phyloP scores from a whole-genome alignment of 164 flowering plant species.

The Dillenia suffruticosa region DNA sequence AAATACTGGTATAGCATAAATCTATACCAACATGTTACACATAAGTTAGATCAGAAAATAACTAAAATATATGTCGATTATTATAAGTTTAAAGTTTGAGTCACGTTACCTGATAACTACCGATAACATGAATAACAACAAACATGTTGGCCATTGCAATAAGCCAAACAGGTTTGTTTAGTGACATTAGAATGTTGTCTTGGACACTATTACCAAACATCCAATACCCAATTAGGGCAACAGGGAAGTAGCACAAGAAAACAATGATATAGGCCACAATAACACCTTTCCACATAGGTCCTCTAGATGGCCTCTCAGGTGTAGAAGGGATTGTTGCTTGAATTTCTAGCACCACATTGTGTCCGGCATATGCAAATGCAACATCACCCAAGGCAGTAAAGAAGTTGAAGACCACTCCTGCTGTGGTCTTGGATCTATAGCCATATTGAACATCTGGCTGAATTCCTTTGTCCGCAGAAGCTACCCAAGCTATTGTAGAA shows the following conservation, averaged over 20 bases:
- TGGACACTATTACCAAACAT: constrained; percentile 46
- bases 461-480: constrained; percentile 36
- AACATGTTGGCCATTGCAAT: constrained; percentile 54
- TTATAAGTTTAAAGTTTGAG: no score
- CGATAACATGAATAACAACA: constrained; percentile 55
- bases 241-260: constrained; percentile 53
- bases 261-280: constrained; percentile 43
- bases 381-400: constrained; percentile 55
- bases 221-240: constrained; percentile 46
- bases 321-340: constrained; percentile 73
- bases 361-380: constrained; percentile 69
- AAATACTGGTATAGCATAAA: constrained; percentile 62
- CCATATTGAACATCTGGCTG: constrained; percentile 34
- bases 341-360: constrained; percentile 70
- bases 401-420: constrained; percentile 38
- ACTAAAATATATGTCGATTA: no score
- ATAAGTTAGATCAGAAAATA: not conserved
- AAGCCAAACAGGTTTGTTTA: constrained; percentile 54
- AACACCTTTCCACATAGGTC: constrained; percentile 67
- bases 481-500: constrained; percentile 55
- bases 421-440: constrained; percentile 17
- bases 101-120: constrained; percentile 54
- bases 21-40: constrained; percentile 15
- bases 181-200: constrained; percentile 50
- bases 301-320: constrained; percentile 55